Conservation (phyloP, 2,329 filamentous ascomycete species). For the Paracorniculantispora psalliotae region DNA sequence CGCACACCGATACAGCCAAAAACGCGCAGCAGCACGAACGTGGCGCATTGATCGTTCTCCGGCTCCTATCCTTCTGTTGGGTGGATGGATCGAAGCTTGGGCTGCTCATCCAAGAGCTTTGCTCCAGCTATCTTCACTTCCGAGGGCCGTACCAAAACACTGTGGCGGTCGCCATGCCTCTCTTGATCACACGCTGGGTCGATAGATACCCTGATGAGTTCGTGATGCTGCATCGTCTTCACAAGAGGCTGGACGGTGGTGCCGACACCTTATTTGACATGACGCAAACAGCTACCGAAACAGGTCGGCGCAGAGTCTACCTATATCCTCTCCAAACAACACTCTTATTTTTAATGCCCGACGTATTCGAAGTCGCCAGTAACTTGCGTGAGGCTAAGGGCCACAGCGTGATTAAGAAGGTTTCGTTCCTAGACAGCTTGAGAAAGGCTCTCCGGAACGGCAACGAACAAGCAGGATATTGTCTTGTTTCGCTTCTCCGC, state of each 20-base stretch:
- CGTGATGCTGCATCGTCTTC: slow-evolving; percentile 55
- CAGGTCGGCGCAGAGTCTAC: slow-evolving; percentile 47
- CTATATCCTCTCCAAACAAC: slow-evolving; percentile 60
- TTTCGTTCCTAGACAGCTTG: slow-evolving; percentile 58
- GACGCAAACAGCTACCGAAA: slow-evolving; percentile 57
- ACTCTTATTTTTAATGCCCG: slow-evolving; percentile 59
- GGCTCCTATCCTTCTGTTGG: slow-evolving; percentile 59
- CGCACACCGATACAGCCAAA: slow-evolving; percentile 29
- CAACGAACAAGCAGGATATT: slow-evolving; percentile 64
- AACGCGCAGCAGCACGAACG: slow-evolving; percentile 46
- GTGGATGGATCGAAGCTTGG: slow-evolving; percentile 59
- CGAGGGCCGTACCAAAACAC: slow-evolving; percentile 59
- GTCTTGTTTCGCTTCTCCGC: slow-evolving; percentile 57
- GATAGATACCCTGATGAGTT: slow-evolving; percentile 62
- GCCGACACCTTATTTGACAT: slow-evolving; percentile 67
- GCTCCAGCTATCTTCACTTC: slow-evolving; percentile 62
- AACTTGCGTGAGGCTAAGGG: slow-evolving; percentile 61
- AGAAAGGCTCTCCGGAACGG: slow-evolving; percentile 59
- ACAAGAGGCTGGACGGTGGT: slow-evolving; percentile 58
- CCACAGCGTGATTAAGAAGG: slow-evolving; percentile 59
- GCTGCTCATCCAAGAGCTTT: slow-evolving; percentile 59
- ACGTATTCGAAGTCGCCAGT: slow-evolving; percentile 66
- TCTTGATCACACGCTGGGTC: slow-evolving; percentile 61
- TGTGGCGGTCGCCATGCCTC: slow-evolving; percentile 56
- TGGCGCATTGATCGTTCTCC: slow-evolving; percentile 48